Evolutionary conservation across 352 stramenopile species (phyloP), one percentile per base, ranked within the genome.

Genomic region (Thraustochytrium sp.): DNA sequence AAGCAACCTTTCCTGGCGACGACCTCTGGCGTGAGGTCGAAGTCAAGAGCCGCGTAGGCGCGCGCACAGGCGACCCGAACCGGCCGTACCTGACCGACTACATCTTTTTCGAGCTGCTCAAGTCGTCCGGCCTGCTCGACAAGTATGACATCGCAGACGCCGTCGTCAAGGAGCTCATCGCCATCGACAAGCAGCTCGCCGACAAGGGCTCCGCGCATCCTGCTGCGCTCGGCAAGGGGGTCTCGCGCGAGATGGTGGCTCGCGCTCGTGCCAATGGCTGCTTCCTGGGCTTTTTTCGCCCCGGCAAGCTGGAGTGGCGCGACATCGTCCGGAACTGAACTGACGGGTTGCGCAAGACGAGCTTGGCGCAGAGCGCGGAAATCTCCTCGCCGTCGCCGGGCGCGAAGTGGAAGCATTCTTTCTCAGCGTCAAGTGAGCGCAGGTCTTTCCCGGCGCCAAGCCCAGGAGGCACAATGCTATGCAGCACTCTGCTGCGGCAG

Each of bases 231-330:
- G 36, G 62, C n/a, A 49, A 49, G 36, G n/a, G 62, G 9, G 62
- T 75, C 3, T 54, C 62, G 3, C 18, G 21, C 3, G 62, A 49
- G 13, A 75, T 75, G 62, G 62, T 75, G 3, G 26, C 5, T 3
- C 49, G 40, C 31, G 62, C 62, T 13, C 8, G 9, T 18, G 34
- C 59, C 11, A 26, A 48, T n/a, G 62, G 62, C 44, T 75, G 62
- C 38, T 75, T 75, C 31, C 31, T 75, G 23, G 62, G 62, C 21
- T 55, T 75, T n/a, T 75, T 75, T 36, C 26, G 62, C 3, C 62
- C 62, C 23, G 62, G 62, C 34, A 75, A 75, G 62, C 62, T 75
- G 21, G 62, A 75, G 36, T 75, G 62, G 62, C 9, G 34, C 21
- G 59, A 72, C 9, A 44, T 72, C n/a, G 9, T n/a, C n/a, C n/a